Conservation (phyloP, 768 basidiomycete species). For the Pleurotus sapidus region DNA sequence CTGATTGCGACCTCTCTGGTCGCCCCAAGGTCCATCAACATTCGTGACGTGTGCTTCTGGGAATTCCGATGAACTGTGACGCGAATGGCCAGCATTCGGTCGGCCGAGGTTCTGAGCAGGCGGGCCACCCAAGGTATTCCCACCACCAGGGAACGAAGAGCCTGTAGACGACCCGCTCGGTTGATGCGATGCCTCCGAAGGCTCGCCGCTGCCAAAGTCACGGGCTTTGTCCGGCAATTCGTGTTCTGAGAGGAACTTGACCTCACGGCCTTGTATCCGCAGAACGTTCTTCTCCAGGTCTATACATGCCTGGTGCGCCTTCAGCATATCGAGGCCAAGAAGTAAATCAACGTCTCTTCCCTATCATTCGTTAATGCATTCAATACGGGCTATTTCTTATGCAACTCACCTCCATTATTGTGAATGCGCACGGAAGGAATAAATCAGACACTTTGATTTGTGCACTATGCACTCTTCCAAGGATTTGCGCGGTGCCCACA, state of each 20-base stretch:
- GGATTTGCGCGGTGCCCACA: conserved; percentile 91
- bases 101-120: conserved; percentile 26
- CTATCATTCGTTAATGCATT: conserved; percentile 30
- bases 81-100: conserved; percentile 20
- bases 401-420: conserved; percentile 82
- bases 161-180: conserved; percentile 9
- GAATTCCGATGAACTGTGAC: conserved; percentile 17
- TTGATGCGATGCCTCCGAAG: conserved; percentile 10
- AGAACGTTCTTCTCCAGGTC: conserved; percentile 88
- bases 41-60: conserved; percentile 62
- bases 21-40: conserved; percentile 65
- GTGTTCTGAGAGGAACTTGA: conserved; percentile 89
- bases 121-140: conserved; percentile 53
- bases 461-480: conserved; percentile 91
- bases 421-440: conserved; percentile 85
- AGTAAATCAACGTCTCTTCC: conserved; percentile 93
- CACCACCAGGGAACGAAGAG: conserved; percentile 64
- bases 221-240: conserved; percentile 86
- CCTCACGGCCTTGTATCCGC: conserved; percentile 89
- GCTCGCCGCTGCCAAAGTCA: conserved; percentile 25
- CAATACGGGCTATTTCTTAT: background rate
- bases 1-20: conserved; percentile 74
- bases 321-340: conserved; percentile 98
- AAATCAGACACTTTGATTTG: conserved; percentile 88
- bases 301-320: conserved; percentile 94